Base-by-base conservation (phyloP, 768 basidiomycete species). In the Mycena olivaceomarginata region DNA sequence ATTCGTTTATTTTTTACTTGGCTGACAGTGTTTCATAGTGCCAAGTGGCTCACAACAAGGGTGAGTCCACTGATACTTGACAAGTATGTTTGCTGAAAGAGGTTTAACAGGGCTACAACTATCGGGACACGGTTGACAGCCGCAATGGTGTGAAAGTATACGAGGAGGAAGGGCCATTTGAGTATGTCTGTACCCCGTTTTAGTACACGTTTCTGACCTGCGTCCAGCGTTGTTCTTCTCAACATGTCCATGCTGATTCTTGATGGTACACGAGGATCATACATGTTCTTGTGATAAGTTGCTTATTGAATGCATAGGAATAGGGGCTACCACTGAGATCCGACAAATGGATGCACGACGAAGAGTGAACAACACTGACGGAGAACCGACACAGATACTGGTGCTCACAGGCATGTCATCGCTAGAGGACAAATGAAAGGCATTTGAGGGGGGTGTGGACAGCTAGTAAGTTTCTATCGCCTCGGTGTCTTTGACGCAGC, bases 331-430 rank as follows among this genome's bases (percentile, higher is more conserved):
- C 0, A 87, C 89, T 10, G 93, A 94, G 82, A 98, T 99, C 75
- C 94, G 97, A 31, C 87, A 90, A 70, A 90, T 97, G 48, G 97
- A 98, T 83, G 86, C 85, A 43, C 81, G 81, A 51, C 87, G 87
- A 60, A 85, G 70, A 37, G 79, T 59, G 51, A 76, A 80, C 15
- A 77, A 76, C 39, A 77, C 80, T 31, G 80, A 78, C 20, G 75
- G 62, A 56, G 71, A 56, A 40, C 75, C 82, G 13, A 85, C 91
- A 22, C 90, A 93, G 74, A 97, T 98, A 67, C 88, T 98, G 62
- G 98, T 97, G 5, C 86, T 99, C 73, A 98, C 97, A 1, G 98
- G 98, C 25, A 94, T 97, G 93, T 98, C 98, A 20, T 96, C 97
- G 10, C 85, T 95, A 6, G 98, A 98, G 82, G 97, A 99, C 84